Evolutionary conservation across 768 basidiomycete genomes (phyloP).

Genomic region (Tubosaeta sp.): DNA sequence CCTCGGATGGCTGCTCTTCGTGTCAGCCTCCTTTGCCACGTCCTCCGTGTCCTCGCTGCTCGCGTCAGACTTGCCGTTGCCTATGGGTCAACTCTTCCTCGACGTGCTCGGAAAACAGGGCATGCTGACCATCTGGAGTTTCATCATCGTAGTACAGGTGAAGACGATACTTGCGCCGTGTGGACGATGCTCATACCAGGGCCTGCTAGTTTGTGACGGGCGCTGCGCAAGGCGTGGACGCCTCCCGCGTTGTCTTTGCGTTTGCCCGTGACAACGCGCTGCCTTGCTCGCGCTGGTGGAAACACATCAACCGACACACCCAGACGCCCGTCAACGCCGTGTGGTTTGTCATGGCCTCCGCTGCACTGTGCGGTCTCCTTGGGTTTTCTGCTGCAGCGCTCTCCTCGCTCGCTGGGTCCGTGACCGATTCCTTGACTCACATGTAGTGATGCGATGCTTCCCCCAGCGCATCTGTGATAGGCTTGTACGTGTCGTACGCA

Average conservation of each 20-base stretch:
- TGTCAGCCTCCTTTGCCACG: conserved; percentile 63
- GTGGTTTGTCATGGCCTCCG: conserved; percentile 61
- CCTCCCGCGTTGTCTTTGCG: conserved; percentile 71
- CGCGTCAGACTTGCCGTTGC: conserved; percentile 48
- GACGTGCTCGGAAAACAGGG: conserved; percentile 61
- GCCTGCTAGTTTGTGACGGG: conserved; percentile 58
- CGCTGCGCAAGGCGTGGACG: conserved; percentile 71
- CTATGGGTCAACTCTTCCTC: conserved; percentile 70
- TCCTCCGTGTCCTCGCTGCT: conserved; percentile 50
- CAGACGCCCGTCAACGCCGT: conserved; percentile 73
- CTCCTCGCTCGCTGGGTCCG: conserved; percentile 63
- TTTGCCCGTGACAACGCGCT: conserved; percentile 73
- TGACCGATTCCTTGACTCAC: background rate
- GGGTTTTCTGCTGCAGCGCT: conserved; percentile 64
- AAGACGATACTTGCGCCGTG: background rate
- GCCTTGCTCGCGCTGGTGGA: conserved; percentile 70
- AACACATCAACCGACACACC: conserved; percentile 51
- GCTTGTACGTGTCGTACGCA: conserved; percentile 62
- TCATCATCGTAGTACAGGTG: conserved; percentile 61
- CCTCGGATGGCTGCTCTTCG: conserved; percentile 61
- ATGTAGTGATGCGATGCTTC: background rate
- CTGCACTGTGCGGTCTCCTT: conserved; percentile 57
- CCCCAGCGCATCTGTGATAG: conserved; percentile 62
- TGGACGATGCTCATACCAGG: background rate
- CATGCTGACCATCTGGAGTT: conserved; percentile 70